Conservation (phyloP, 179 eudicot species). For the Spinacia oleracea region DNA sequence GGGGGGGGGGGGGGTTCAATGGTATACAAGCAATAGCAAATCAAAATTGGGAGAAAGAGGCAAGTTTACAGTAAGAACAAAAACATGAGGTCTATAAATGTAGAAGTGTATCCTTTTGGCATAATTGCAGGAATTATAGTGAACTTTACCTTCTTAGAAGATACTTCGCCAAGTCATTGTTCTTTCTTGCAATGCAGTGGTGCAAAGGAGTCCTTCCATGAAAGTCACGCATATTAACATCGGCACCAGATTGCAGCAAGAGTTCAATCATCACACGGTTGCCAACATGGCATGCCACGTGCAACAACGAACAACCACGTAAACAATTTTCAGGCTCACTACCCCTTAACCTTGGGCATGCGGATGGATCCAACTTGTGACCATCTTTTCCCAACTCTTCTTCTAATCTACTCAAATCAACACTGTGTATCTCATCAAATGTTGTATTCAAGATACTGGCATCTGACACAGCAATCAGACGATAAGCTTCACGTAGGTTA, state of each 20-base stretch:
- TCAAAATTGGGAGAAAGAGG: neutral
- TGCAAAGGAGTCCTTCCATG: constrained; percentile 95
- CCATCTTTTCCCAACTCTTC: constrained; percentile 33
- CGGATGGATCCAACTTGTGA: constrained; percentile 49
- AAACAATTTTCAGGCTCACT: constrained; percentile 59
- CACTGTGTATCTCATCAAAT: constrained; percentile 51
- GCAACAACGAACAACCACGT: constrained; percentile 84
- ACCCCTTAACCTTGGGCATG: constrained; percentile 51
- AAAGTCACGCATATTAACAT: constrained; percentile 71
- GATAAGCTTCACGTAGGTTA: constrained; percentile 72
- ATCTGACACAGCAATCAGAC: constrained; percentile 58
- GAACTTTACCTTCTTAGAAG: constrained; percentile 74
- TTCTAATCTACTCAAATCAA: constrained; percentile 29
- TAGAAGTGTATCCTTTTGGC: neutral
- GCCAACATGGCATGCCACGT: constrained; percentile 75
- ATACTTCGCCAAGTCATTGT: constrained; percentile 77
- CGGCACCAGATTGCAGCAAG: constrained; percentile 84
- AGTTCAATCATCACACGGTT: constrained; percentile 80
- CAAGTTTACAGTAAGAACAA: neutral
- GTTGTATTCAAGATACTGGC: constrained; percentile 54
- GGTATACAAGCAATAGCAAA: neutral
- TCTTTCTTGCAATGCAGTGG: constrained; percentile 71
- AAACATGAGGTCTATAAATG: neutral
- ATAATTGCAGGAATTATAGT: neutral
- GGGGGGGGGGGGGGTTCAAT: neutral